These are phyloP conservation scores for Puccinia coronata DNA, from an alignment of 1,284 basidiomycete species.

Conservation along the genomic window DNA sequence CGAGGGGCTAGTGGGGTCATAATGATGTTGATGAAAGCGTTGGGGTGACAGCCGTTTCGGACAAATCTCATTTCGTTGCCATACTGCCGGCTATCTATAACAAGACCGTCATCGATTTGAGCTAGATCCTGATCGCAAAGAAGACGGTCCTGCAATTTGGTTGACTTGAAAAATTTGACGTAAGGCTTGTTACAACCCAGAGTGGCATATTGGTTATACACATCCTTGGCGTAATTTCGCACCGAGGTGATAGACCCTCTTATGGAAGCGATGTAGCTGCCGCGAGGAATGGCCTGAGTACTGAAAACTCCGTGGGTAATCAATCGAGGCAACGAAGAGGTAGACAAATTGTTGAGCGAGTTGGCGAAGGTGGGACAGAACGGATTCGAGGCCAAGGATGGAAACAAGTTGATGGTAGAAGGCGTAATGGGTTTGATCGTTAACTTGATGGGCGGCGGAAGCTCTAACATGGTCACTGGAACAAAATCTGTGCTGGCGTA, in stretches of 20 bases:
- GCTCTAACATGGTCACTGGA: conserved; percentile 44
- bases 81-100: conserved; percentile 78
- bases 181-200: conserved; percentile 65
- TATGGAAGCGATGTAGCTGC: conserved; percentile 59
- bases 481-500: conserved; percentile 26
- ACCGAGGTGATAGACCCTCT: conserved; percentile 58
- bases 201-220: conserved; percentile 64
- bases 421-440: conserved; percentile 32
- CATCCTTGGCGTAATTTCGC: conserved; percentile 59
- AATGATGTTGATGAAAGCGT: conserved; percentile 79
- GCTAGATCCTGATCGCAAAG: background rate
- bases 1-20: conserved; percentile 33
- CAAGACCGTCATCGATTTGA: conserved; percentile 69
- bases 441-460: conserved; percentile 50
- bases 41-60: conserved; percentile 82
- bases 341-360: conserved; percentile 46
- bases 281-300: conserved; percentile 57
- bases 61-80: conserved; percentile 75
- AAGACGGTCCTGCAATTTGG: background rate
- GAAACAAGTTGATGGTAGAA: conserved; percentile 50
- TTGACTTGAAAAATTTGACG: conserved; percentile 72
- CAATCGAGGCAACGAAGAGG: conserved; percentile 58
- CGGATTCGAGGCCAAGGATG: conserved; percentile 62
- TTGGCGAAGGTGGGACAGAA: conserved; percentile 65
- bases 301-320: conserved; percentile 61